Base-by-base conservation (phyloP, 495 filamentous ascomycete genomes). In the Hapsidospora chrysogenum region DNA sequence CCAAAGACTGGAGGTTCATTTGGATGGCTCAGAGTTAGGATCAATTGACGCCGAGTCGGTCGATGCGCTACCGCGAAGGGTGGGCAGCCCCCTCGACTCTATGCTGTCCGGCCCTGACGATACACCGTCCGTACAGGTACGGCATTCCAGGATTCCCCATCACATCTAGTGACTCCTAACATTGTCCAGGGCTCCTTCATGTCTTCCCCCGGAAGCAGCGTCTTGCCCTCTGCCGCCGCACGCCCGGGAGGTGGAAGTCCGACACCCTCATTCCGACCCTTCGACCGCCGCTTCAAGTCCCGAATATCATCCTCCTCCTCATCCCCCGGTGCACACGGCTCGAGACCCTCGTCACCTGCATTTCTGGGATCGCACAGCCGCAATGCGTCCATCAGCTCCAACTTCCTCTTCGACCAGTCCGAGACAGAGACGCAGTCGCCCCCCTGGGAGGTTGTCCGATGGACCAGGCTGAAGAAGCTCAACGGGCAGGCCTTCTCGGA, bases 371-470 rank as follows among this genome's bases (percentile, higher is more conserved):
- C 70, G 17, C 78, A 87, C 43, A 87, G 83, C 16, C 76, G 89
- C 30, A 76, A 80, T 35, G 73, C 76, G 6, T 97, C 82, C 17
- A 42, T 75, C 36, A 56, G 57, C 40, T 74, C 76, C 48, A 60
- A 68, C 38, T 63, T 74, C 26, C 5, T 74, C 38, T 43, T 63
- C 14, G 62, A 76, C 49, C 27, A 61, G 42, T 50, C 68, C 51
- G 80, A 78, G 35, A 55, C 61, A 13, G 82, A 85, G 28, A 70
- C 68, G 3, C 64, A 68, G 54, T 65, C 70, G 45, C 72, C 79
- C 7, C 89, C 87, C 15, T 99, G 89, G 89, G 89, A 96, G 51
- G 84, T 95, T 38, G 76, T 99, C 34, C 64, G 84, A 52, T 99
- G 89, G 89, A 95, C 85, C 0, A 94, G 82, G 50, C 52, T 99